phyloP scores from a whole-genome alignment of 148 eudicot genomes.

The Rhododendron williamsianum region DNA sequence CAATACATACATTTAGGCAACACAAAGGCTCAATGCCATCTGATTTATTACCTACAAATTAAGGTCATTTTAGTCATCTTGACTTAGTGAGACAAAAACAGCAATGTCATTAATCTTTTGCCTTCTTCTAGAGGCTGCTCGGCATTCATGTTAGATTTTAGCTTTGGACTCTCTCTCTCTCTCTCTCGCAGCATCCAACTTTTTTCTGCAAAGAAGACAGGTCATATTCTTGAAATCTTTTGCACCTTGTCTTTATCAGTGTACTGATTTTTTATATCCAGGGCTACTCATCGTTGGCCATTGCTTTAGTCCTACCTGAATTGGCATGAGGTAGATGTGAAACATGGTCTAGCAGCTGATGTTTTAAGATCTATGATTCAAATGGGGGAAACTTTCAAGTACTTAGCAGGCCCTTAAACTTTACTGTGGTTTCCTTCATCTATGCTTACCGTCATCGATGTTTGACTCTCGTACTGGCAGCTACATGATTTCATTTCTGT shows the following conservation, averaged over 20 bases:
- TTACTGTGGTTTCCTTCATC: neutral
- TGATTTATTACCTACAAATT: neutral
- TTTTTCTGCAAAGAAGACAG: neutral
- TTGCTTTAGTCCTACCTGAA: constrained; percentile 88
- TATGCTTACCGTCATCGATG: neutral
- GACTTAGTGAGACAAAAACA: neutral
- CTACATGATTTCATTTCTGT: neutral
- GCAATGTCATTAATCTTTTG: neutral
- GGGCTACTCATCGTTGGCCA: constrained; percentile 90
- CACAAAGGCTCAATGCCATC: neutral
- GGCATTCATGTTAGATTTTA: neutral
- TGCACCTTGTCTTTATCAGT: neutral
- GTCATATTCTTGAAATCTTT: neutral
- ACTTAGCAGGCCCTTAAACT: neutral
- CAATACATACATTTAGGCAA: neutral
- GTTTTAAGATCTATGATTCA: constrained; percentile 56
- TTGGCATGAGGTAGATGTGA: constrained; percentile 47
- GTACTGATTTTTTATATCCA: constrained; percentile 16
- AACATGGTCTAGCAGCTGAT: constrained; percentile 70
- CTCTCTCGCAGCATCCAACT: too few relatives aligned
- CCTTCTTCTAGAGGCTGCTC: neutral
- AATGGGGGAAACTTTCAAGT: constrained; percentile 76
- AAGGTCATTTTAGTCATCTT: neutral
- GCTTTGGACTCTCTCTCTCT: neutral
- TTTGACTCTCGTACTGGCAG: neutral